Evolutionary conservation across 106 monocot genomes (phyloP), one percentile per base, ranked within the genome.

Genomic region (Triglochin maritima): DNA sequence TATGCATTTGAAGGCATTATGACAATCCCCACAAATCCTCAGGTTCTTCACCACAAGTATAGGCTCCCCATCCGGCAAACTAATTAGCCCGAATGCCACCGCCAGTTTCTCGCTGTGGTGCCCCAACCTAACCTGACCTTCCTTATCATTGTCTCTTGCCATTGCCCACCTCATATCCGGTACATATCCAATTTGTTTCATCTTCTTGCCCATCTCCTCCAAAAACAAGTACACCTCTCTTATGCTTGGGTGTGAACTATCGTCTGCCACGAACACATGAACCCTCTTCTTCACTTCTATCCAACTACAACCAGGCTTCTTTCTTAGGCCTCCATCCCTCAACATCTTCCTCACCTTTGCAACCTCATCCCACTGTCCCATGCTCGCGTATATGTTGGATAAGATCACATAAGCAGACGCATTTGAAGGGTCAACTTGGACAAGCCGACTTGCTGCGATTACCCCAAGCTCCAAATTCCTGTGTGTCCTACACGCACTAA

Each of bases 1-100:
- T 7, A 90, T 72, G 49, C 76, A 63, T 64, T 84, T 86, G 53
- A 90, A 82, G 11, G 90, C 84, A 67, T 57, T 75, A 72, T 90
- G 90, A 47, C 90, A 90, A 44, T 90, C 90, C 10, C 86, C 86
- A 66, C 90, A 86, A 41, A 86, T 86, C 70, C 90, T 79, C 0
- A 90, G 90, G 70, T 90, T 90, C 80, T 90, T 90, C 79, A 90
- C 71, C 56, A 90, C 82, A 10, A 86, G 66, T 64, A 90, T 84
- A 0, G 84, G 76, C 46, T 46, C 75, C 41, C 82, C 84, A 11
- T 78, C 71, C 43, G n/a, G 41, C 0, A 80, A 86, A 59, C 78
- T 82, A 45, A 90, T 80, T 57, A 90, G 48, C 41, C 86, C 90
- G 64, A 84, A 86, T 0, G 84, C 86, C 4, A 90, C 80, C 0